Evolutionary conservation across 129 eudicot genomes (phyloP), one percentile per base, ranked within the genome.

Genomic region (Tagetes patula): DNA sequence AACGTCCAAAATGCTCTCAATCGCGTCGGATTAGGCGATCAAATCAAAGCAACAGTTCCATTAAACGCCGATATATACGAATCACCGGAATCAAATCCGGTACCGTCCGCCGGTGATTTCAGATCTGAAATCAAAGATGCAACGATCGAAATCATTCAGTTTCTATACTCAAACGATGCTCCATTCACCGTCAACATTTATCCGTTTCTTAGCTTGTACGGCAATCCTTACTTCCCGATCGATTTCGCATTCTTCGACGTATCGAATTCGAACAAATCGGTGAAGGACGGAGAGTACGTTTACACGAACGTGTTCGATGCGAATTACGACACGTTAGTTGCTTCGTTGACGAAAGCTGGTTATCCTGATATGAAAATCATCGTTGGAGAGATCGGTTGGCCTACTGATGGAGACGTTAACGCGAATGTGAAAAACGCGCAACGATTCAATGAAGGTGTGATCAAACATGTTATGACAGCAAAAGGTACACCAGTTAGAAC

Each of bases 361-460:
- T 89, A 76, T 73, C 95, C 96, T 0, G 92, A 87, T 1, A 81
- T 89, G 85, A 90, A 87, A 64, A 82, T 93, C 77, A 72, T 85
- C 6, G 87, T 93, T 0, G 98, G 96, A 27, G 98, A 93, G 65
- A 85, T 89, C 0, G 98, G 98, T n/a, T 89, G 98, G 98, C 98
- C 98, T 2, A 93, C 98, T 0, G 96, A 93, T 20, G 98, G 98
- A 0, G 84, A 93, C 53, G 75, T 80, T 32, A 66, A 82, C 20
- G 96, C 96, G 0, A 87, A 89, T n/a, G 60, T 75, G 3, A 66
- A 84, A 47, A 84, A 81, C 6, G 98, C 98, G 0, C 79, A 77
- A 60, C 83, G 85, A 67, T 93, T 93, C 43, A 93, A 89, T 58
- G 92, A 93, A 41, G 92, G 96, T 9, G 69, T 87, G 39, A 62